Evolutionary conservation across 345 rosid genomes (phyloP), one percentile per base, ranked within the genome.

Genomic region (Gossypium australe): DNA sequence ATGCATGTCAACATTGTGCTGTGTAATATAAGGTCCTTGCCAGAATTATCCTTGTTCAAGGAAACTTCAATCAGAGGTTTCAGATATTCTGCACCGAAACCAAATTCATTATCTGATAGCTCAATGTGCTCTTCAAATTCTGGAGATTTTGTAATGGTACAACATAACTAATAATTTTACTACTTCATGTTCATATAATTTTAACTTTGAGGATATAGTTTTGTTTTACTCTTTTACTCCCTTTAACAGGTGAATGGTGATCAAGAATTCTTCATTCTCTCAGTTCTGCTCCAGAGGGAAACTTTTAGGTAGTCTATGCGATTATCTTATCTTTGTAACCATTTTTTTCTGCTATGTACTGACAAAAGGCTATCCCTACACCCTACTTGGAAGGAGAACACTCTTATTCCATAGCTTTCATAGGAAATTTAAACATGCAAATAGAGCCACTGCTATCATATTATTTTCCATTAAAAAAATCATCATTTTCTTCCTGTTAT

Each of bases 81-180:
- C 70, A 77, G 86, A 47, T 83, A 77, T 81, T 70, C 90, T 48
- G 71, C 85, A 12, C 84, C 88, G 34, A 88, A 80, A 74, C 72
- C 76, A 58, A 86, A 87, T 60, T 80, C 88, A 51, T 65, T 78
- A 72, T 78, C 87, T 70, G 89, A 85, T 47, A 82, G 41, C 82
- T 77, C 82, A 56, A 77, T 92, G 67, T 89, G 92, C 78, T 81
- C 88, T 77, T 87, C 98, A 20, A 65, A 73, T 76, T 89, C 87
- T 52, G 98, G 98, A 66, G 92, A 90, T 80, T 59, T 92, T 80
- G 76, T 94, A 58, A 84, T 92, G 94, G 97, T 87, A 85, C 73
- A 48, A 71, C 47, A 44, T 85, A 80, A 41, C 55, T 53, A 49
- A 27, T 61, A 62, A 71, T 14, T 44, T 29, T 18, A 56, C 45